phyloP scores from a whole-genome alignment of 1,284 basidiomycete genomes.

The Naganishia albida region DNA sequence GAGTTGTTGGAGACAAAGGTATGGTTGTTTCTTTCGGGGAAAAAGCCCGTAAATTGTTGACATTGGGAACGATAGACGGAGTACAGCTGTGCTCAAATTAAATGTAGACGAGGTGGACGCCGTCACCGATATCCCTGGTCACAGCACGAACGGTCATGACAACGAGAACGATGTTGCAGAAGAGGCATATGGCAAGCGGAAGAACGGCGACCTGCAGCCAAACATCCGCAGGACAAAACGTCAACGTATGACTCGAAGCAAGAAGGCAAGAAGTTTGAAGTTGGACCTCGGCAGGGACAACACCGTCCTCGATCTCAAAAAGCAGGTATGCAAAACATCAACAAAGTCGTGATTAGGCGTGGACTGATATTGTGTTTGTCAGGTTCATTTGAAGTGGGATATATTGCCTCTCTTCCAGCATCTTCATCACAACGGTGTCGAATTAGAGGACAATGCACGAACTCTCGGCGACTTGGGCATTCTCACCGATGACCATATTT shows the following conservation, averaged over 20 bases:
- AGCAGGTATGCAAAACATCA: constrained; percentile 8
- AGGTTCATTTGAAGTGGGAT: constrained; percentile 27
- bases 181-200: not conserved
- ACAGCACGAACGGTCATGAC: not conserved
- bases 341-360: not conserved
- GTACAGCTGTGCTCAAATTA: constrained; percentile 6
- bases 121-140: not conserved
- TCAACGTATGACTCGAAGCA: constrained; percentile 6
- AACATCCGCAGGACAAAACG: constrained; percentile 11
- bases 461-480: constrained; percentile 6
- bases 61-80: not conserved
- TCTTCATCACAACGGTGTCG: constrained; percentile 16
- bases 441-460: constrained; percentile 25
- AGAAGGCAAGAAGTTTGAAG: not conserved
- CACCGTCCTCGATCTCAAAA: constrained; percentile 9
- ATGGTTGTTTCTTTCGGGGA: not conserved
- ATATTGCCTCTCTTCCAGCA: constrained; percentile 24
- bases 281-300: not conserved
- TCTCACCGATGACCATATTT: constrained; percentile 19
- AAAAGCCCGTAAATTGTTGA: not conserved
- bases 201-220: not conserved
- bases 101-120: not conserved
- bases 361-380: not conserved
- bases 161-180: not conserved
- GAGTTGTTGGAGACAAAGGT: constrained; percentile 30